phyloP scores from a whole-genome alignment of 306 rosid species.

The Medicago arabica region DNA sequence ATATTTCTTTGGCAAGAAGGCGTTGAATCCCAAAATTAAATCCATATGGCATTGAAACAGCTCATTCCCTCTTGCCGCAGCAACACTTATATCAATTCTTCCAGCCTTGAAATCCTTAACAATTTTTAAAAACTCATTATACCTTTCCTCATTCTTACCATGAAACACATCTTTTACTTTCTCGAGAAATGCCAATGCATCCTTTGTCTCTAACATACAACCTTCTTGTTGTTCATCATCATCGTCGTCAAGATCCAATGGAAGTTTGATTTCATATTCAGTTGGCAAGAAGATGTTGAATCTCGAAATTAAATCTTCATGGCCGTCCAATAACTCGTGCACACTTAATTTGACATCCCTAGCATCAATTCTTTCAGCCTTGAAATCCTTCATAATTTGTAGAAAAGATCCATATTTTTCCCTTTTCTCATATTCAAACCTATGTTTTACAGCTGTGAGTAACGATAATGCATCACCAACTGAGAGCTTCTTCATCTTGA shows the following conservation, averaged over 20 bases:
- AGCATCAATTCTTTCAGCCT: background rate
- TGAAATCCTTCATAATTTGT: background rate
- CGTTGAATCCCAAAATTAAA: background rate
- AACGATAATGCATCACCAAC: background rate
- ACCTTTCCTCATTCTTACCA: background rate
- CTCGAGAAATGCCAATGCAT: background rate
- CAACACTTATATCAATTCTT: background rate
- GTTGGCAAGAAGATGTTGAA: background rate
- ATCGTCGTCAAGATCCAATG: background rate
- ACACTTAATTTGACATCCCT: background rate
- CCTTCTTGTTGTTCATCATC: background rate
- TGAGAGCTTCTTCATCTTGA: background rate
- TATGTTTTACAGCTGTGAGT: background rate
- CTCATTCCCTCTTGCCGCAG: background rate
- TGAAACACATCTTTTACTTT: background rate
- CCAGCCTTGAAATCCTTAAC: background rate
- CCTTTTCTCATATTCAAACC: background rate
- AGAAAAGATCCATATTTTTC: background rate
- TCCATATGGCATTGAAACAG: background rate
- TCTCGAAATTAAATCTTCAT: background rate
- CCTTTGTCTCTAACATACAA: background rate
- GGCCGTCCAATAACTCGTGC: background rate
- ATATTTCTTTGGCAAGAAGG: conserved; percentile 8
- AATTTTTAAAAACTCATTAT: background rate
- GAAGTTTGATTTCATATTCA: conserved; percentile 7